Evolutionary conservation across 2,329 filamentous ascomycete genomes (phyloP).

Genomic region (Cladosporium cucumerinum): DNA sequence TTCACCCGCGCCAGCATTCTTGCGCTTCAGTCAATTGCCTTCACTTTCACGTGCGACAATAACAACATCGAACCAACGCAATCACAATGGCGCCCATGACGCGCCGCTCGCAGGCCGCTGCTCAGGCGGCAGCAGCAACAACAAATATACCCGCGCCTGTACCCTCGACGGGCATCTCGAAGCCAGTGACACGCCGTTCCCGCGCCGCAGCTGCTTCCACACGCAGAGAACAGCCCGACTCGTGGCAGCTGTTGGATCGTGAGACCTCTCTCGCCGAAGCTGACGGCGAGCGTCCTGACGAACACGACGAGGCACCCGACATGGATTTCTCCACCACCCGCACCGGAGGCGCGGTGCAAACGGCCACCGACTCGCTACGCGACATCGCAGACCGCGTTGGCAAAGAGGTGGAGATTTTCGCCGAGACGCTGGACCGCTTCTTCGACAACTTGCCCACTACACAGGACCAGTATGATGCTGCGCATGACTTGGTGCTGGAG

Average conservation of each 20-base stretch:
- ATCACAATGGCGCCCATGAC: conserved; percentile 17
- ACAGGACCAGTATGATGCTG: conserved; percentile 56
- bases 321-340: conserved; percentile 7
- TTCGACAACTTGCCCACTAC: conserved; percentile 45
- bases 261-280: conserved; percentile 1
- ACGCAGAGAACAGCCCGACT: conserved; percentile 12
- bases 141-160: background rate
- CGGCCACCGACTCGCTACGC: conserved; percentile 42
- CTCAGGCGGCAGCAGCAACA: background rate
- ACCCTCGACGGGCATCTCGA: conserved; percentile 5
- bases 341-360: conserved; percentile 34
- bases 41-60: conserved; percentile 4
- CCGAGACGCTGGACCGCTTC: conserved; percentile 76
- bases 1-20: conserved; percentile 8
- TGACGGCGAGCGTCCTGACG: conserved; percentile 4
- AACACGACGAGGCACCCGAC: conserved; percentile 17
- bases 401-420: conserved; percentile 82
- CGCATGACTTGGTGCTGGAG: conserved; percentile 54
- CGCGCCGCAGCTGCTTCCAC: background rate
- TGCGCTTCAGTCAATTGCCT: background rate
- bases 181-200: conserved; percentile 11
- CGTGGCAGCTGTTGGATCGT: conserved; percentile 20
- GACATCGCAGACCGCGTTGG: conserved; percentile 67
- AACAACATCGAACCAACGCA: background rate
- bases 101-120: conserved; percentile 18